Base-by-base conservation (phyloP, 805 yeast species). In the Kurtzmaniella fragi region DNA sequence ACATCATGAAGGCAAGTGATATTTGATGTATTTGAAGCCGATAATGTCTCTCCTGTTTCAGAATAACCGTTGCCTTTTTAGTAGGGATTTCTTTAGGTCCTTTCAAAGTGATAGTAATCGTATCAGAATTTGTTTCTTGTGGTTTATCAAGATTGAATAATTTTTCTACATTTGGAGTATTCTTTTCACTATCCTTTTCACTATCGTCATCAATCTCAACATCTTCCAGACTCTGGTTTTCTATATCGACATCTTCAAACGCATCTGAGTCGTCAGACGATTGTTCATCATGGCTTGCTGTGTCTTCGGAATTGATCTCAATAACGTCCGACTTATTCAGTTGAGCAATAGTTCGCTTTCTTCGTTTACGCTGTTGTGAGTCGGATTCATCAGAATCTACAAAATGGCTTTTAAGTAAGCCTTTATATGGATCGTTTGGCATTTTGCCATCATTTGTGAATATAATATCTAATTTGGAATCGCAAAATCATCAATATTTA, bases 21-120 rank as follows among this genome's bases (percentile, higher is more conserved):
- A 75, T 46, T 59, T 77, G 72, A 54, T 90, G 97, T 7, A 78
- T 56, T 0, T 57, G 46, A 34, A 68, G 65, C 14, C 97, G 61
- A 32, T 56, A 58, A 1, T 50, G 49, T 13, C 84, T 62, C 51
- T 84, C 90, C 32, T 80, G 83, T 38, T 67, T 70, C 3, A 72
- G 54, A 2, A 81, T 70, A 0, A 61, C 48, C 35, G 60, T 59
- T 26, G 57, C 48, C 44, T 58, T 47, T 42, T 49, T 48, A 37
- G 49, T 39, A 4, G 46, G 45, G 28, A 43, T 34, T 13, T 53
- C 45, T 23, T 45, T 47, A 2, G 43, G 32, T 38, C 48, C 46
- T 41, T 55, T 40, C 36, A 20, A 20, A 20, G 25, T 20, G 25
- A 20, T 20, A 20, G 25, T 20, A 8, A 20, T 5, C 8, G 25